These are phyloP conservation scores for Phalaenopsis hybrid DNA, from an alignment of 116 monocot genomes.

Conservation along the genomic window DNA sequence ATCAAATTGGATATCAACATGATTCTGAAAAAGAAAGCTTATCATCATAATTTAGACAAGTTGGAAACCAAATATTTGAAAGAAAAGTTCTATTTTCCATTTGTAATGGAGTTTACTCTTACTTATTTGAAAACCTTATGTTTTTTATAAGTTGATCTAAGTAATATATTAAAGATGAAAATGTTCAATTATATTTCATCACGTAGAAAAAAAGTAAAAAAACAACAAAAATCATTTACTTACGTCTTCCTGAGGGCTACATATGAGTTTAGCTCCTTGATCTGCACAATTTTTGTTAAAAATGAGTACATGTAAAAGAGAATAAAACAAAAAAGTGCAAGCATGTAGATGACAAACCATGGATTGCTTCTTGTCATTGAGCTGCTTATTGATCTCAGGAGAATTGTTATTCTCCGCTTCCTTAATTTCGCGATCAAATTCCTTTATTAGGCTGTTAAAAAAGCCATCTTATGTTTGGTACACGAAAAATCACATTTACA, in stretches of 20 bases:
- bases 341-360: constrained; percentile 48
- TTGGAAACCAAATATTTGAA: not conserved
- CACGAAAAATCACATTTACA: not conserved
- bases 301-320: not conserved
- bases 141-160: not conserved
- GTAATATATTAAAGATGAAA: not conserved
- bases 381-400: constrained; percentile 64
- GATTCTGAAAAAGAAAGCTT: not conserved
- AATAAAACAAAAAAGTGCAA: not conserved
- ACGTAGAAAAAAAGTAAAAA: not conserved
- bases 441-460: constrained; percentile 73
- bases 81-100: not conserved
- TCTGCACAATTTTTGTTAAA: constrained; percentile 35
- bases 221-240: constrained; percentile 23
- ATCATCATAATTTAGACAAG: not conserved
- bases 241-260: constrained; percentile 83
- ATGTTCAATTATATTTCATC: not conserved
- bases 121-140: not conserved
- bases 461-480: not conserved
- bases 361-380: constrained; percentile 83
- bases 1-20: too few relatives aligned
- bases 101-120: not conserved
- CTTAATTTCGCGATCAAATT: constrained; percentile 86
- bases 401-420: constrained; percentile 68
- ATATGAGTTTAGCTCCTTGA: constrained; percentile 84